These are phyloP conservation scores for Alternaria sp. DNA, from an alignment of 2,329 filamentous ascomycete genomes.

Conservation along the genomic window DNA sequence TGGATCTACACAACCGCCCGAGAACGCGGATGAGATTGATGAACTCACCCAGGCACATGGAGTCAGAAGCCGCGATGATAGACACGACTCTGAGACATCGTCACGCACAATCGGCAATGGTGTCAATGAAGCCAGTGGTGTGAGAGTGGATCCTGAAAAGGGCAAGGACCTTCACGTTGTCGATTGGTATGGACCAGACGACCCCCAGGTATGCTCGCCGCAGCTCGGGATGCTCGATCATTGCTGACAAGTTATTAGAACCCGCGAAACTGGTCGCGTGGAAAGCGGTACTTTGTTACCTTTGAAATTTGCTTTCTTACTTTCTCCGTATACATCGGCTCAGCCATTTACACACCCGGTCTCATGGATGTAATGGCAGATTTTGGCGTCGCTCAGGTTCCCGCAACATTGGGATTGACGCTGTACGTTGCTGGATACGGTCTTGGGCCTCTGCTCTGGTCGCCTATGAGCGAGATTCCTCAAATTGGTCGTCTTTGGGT, in stretches of 20 bases:
- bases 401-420: slow-evolving; percentile 57
- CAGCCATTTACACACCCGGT: slow-evolving; percentile 60
- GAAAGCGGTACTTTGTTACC: slow-evolving; percentile 57
- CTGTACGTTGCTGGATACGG: slow-evolving; percentile 45
- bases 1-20: slow-evolving; percentile 51
- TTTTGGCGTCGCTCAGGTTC: slow-evolving; percentile 62
- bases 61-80: slow-evolving; percentile 19
- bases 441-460: slow-evolving; percentile 46
- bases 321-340: slow-evolving; percentile 63
- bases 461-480: slow-evolving; percentile 60
- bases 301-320: slow-evolving; percentile 59
- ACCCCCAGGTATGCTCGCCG: slow-evolving; percentile 46
- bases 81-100: slow-evolving; percentile 21
- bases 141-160: slow-evolving; percentile 61
- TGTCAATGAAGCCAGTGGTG: slow-evolving; percentile 50
- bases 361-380: slow-evolving; percentile 57
- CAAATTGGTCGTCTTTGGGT: slow-evolving; percentile 56
- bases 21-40: slow-evolving; percentile 38
- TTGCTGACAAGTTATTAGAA: slow-evolving; percentile 42
- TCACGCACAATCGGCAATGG: slow-evolving; percentile 27
- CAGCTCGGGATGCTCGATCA: background rate
- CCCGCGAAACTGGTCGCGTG: slow-evolving; percentile 57
- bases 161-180: slow-evolving; percentile 61
- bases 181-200: slow-evolving; percentile 61
- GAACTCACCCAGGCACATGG: slow-evolving; percentile 22